Percentiles rank a stretch among this genome's conserved stretches.
Conservation (phyloP, 495 filamentous ascomycete species). For the Beverwykella pulmonaria region DNA sequence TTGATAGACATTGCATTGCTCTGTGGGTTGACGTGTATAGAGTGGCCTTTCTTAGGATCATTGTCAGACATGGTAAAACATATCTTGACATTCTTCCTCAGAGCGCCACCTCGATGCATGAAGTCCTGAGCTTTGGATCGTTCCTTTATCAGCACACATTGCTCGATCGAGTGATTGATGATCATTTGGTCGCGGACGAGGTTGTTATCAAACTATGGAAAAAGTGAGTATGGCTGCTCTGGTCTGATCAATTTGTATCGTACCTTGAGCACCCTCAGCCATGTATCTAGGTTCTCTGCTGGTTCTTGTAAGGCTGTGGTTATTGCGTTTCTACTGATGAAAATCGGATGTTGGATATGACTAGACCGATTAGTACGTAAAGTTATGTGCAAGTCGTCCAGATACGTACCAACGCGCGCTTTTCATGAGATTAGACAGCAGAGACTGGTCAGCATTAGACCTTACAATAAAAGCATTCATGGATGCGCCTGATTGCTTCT, state of each 20-base stretch:
- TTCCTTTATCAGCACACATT: conserved; percentile 74
- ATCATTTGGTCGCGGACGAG: conserved; percentile 78
- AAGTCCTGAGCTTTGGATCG: conserved; percentile 65
- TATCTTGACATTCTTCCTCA: conserved; percentile 69
- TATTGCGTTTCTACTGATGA: conserved; percentile 65
- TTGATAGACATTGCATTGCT: conserved; percentile 39
- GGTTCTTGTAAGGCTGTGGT: conserved; percentile 72
- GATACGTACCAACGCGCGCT: conserved; percentile 28
- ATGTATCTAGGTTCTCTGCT: conserved; percentile 69
- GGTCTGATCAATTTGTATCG: not conserved
- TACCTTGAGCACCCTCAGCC: conserved; percentile 73
- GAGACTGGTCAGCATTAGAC: conserved; percentile 66
- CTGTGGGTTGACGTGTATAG: conserved; percentile 40
- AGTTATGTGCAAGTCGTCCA: not conserved
- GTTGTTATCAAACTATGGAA: conserved; percentile 69
- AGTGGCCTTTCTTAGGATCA: conserved; percentile 59
- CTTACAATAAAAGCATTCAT: conserved; percentile 80
- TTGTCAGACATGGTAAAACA: conserved; percentile 66
- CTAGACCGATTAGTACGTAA: not conserved
- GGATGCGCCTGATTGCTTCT: conserved; percentile 65
- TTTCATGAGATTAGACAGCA: conserved; percentile 65
- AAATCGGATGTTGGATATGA: conserved; percentile 50
- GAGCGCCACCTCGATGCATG: conserved; percentile 55
- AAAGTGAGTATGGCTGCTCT: not conserved
- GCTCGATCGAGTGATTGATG: conserved; percentile 80